These are phyloP conservation scores for Arthrinium phaeospermum DNA, from an alignment of 2,329 filamentous ascomycete genomes.

Conservation along the genomic window DNA sequence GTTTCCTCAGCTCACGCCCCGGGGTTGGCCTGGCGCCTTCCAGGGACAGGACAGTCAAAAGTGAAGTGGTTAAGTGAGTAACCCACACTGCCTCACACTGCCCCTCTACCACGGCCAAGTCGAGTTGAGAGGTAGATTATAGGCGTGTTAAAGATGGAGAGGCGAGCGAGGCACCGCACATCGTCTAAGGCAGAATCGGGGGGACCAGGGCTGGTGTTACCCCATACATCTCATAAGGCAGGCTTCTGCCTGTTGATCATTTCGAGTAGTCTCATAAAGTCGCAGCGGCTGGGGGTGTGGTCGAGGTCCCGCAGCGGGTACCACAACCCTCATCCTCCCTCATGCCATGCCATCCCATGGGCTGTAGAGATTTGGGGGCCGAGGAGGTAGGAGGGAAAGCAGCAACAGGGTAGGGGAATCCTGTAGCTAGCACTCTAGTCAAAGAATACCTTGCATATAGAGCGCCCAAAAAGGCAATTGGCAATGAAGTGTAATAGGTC, in stretches of 20 bases:
- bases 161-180: background rate
- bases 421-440: background rate
- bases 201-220: constrained; percentile 1
- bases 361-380: constrained; percentile 5
- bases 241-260: constrained; percentile 26
- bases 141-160: constrained; percentile 13
- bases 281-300: constrained; percentile 15
- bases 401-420: background rate
- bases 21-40: background rate
- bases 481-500: constrained; percentile 2
- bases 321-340: background rate
- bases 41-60: background rate
- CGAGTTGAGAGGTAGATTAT: constrained; percentile 2
- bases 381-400: background rate
- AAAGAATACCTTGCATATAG: background rate
- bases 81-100: constrained; percentile 15
- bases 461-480: background rate
- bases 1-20: background rate
- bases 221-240: constrained; percentile 17
- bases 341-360: constrained; percentile 10
- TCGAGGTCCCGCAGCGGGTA: constrained; percentile 6
- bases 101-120: background rate
- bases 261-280: constrained; percentile 17
- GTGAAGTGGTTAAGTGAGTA: background rate
- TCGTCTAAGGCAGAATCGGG: constrained; percentile 15